Base-by-base conservation (phyloP, 1,139 yeast species). In the Geotrichum aggregatum region DNA sequence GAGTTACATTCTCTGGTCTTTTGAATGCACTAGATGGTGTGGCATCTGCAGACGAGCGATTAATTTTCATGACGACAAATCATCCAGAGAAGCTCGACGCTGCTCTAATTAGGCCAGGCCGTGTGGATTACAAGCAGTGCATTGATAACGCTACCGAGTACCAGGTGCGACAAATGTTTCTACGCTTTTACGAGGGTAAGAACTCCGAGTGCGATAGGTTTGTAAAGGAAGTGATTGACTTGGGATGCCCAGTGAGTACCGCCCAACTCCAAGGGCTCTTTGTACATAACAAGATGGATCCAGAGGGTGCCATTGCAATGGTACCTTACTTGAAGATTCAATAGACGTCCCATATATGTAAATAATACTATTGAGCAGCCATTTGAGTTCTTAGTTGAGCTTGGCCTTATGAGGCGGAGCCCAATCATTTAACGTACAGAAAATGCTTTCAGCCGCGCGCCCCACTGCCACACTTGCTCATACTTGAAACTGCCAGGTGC, bases 11-110 rank as follows among this genome's bases (percentile, higher is more conserved):
- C 65, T 87, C 96, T 47, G 99, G 98, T 0, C 75, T 92, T 50
- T 73, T 92, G 57, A 92, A 92, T 66, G 96, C 98, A 0, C 75
- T 92, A 47, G 99, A 92, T 67, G 99, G 98, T 48, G 98, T 92
- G n/a, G 95, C 98, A 1, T 87, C 96, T 44, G 96, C 98, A 1
- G 98, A 92, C 64, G 98, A 92, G 65, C 85, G 96, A 48, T 77
- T 92, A 40, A 92, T 97, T 0, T 92, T 92, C 69, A 92, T 92
- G 98, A 92, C 99, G 14, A 91, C 98, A 21, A 92, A 92, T 68
- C 98, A 92, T 64, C 97, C 97, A 0, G 98, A 92, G 60, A 80
- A 80, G 57, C 74, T 92, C 42, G 99, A 92, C 64, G 89, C 77
- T 6, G 77, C 77, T 2, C 71, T 86, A 52, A 72, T 86, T 58